Conservation (phyloP, 768 basidiomycete genomes). For the Butyriboletus loyo region DNA sequence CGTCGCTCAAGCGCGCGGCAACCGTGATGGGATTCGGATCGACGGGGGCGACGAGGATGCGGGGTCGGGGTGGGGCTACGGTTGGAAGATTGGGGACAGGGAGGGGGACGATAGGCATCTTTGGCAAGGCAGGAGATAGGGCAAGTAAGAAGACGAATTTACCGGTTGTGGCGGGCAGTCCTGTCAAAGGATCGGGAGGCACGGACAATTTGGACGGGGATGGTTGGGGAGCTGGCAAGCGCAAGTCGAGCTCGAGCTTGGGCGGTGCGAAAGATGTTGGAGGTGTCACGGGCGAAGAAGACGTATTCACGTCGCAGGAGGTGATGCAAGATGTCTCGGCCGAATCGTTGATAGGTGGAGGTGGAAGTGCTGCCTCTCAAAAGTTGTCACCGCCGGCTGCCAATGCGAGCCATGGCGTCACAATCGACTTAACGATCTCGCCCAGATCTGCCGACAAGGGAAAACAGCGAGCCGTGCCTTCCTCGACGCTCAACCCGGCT, state of each 20-base stretch:
- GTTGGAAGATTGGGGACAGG: conserved; percentile 3
- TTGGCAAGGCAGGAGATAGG: conserved; percentile 23
- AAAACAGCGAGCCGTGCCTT: conserved; percentile 15
- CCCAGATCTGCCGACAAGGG: conserved; percentile 20
- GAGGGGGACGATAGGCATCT: conserved; percentile 18
- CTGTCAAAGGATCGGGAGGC: conserved; percentile 38
- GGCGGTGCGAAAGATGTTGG: background rate
- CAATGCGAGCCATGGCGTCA: conserved; percentile 3
- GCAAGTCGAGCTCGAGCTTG: background rate
- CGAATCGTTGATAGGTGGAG: conserved; percentile 9
- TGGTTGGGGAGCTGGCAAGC: background rate
- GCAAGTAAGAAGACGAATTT: conserved; percentile 45
- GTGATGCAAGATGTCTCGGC: background rate
- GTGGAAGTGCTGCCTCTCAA: conserved; percentile 7
- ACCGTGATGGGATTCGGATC: conserved; percentile 15
- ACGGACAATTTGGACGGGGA: background rate
- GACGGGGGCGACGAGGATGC: background rate
- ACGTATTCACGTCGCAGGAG: conserved; percentile 13
- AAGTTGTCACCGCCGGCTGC: conserved; percentile 6
- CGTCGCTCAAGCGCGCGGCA: conserved; percentile 28
- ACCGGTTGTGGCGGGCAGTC: conserved; percentile 45
- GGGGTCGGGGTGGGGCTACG: conserved; percentile 1
- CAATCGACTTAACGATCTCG: conserved; percentile 15
- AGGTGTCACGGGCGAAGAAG: background rate
- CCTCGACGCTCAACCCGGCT: conserved; percentile 25